Evolutionary conservation across 1,284 basidiomycete genomes (phyloP), one percentile per base, ranked within the genome.

Genomic region (Sporisorium iseilematis-ciliati): DNA sequence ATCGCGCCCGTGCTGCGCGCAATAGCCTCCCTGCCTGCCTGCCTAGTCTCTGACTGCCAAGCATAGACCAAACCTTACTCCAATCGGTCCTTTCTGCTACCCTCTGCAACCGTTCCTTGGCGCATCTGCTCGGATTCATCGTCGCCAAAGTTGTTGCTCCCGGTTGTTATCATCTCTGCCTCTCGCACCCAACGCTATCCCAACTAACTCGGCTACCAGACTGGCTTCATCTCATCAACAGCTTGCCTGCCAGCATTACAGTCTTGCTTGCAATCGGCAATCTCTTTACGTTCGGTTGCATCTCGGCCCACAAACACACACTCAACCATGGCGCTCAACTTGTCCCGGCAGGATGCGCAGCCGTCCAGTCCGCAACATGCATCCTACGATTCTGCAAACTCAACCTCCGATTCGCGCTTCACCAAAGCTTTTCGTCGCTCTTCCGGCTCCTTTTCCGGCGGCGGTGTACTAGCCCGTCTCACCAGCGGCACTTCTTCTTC

Each of bases 361-460:
- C 61, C 66, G 60, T 53, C 60, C 7, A 60, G 45, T 48, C 57
- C 57, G 50, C 14, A 51, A 33, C 25, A 35, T 23, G 25, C 64
- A 51, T 48, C 54, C 20, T 4, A 35, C 4, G 23, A 42, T 6
- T 41, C 53, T 21, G n/a, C 51, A 40, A 51, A 52, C 18, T 51
- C 66, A 21, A 38, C 58, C 20, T 52, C 57, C 26, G 50, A 50
- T n/a, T 50, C 57, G 38, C 63, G 59, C 56, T 59, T 63, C 61
- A 38, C 25, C 50, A 68, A 65, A 12, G 41, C 59, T 12, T 68
- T 74, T 21, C 65, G 65, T 53, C 65, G 65, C 12, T 48, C 71
- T 14, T 62, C 65, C 11, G 49, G 46, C 25, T 62, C 62, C 45
- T 64, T 59, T 20, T 31, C 53, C 18, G 54, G 53, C 18, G 55